These are phyloP conservation scores for Asterophora parasitica DNA, from an alignment of 768 basidiomycete genomes.

Conservation along the genomic window DNA sequence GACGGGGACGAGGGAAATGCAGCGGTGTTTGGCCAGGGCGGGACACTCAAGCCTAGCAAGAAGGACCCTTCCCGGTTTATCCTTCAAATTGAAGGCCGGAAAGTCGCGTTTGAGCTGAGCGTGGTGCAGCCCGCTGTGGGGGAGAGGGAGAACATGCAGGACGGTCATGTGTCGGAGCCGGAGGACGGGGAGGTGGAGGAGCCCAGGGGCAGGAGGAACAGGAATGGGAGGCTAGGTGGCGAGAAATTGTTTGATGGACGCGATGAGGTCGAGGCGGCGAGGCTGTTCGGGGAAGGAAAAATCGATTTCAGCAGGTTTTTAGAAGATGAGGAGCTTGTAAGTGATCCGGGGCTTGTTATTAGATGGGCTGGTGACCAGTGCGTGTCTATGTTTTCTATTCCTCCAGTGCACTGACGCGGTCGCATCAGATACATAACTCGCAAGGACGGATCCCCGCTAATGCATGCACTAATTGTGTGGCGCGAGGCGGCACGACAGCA, in stretches of 20 bases:
- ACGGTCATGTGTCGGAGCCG: constrained; percentile 16
- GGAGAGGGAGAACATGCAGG: constrained; percentile 11
- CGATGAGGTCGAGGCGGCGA: constrained; percentile 51
- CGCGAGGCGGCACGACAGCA: constrained; percentile 41
- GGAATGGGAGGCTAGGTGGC: constrained; percentile 17
- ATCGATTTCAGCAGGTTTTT: constrained; percentile 66
- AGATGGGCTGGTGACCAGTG: constrained; percentile 67
- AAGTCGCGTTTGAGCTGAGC: constrained; percentile 72
- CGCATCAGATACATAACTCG: constrained; percentile 68
- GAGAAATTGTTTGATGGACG: constrained; percentile 24
- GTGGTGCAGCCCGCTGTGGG: constrained; percentile 37
- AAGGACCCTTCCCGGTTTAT: constrained; percentile 60
- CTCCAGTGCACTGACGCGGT: background rate
- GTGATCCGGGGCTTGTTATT: constrained; percentile 65
- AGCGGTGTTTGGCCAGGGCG: constrained; percentile 42
- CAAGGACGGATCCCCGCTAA: constrained; percentile 66
- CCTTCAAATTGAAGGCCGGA: constrained; percentile 55
- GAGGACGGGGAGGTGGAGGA: constrained; percentile 14
- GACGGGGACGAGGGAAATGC: constrained; percentile 21
- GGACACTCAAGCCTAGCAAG: constrained; percentile 52
- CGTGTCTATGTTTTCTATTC: constrained; percentile 22
- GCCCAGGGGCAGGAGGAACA: constrained; percentile 20
- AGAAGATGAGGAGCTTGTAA: constrained; percentile 55
- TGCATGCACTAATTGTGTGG: constrained; percentile 71
- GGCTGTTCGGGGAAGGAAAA: constrained; percentile 54